A percentile compares a stretch with the other conserved stretches of the same genome.
Conservation (phyloP, 345 rosid genomes). For the Dipteronia sinensis region DNA sequence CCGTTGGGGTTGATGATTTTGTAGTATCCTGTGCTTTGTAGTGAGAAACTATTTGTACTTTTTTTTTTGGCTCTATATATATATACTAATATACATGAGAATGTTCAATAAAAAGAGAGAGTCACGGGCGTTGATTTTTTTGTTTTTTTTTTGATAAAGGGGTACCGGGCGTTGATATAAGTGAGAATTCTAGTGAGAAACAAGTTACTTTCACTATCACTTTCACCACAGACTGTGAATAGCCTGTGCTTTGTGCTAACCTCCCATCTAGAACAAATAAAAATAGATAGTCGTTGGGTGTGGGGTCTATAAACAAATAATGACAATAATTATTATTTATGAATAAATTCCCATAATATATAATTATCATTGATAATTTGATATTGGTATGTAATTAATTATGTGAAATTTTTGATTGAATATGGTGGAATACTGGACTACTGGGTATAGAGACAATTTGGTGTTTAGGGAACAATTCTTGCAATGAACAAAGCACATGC, state of each 20-base stretch:
- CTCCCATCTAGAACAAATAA: not conserved
- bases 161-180: too few relatives aligned
- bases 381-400: not conserved
- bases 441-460: not conserved
- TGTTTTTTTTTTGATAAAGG: too few relatives aligned
- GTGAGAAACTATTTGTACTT: too few relatives aligned
- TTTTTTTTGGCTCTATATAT: too few relatives aligned
- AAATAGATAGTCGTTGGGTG: not conserved
- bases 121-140: too few relatives aligned
- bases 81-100: too few relatives aligned
- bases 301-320: not conserved
- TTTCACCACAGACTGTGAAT: too few relatives aligned
- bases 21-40: not conserved
- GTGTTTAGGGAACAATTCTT: not conserved
- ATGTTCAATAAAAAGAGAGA: too few relatives aligned
- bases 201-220: too few relatives aligned
- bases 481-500: not conserved
- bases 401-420: not conserved
- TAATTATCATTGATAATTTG: too few relatives aligned
- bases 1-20: not conserved
- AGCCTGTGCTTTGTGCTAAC: not conserved
- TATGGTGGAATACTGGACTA: not conserved
- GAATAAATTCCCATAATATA: not conserved
- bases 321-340: not conserved
- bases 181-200: too few relatives aligned